Conservation (phyloP, 306 rosid genomes). For the Cucurbita maxima region DNA sequence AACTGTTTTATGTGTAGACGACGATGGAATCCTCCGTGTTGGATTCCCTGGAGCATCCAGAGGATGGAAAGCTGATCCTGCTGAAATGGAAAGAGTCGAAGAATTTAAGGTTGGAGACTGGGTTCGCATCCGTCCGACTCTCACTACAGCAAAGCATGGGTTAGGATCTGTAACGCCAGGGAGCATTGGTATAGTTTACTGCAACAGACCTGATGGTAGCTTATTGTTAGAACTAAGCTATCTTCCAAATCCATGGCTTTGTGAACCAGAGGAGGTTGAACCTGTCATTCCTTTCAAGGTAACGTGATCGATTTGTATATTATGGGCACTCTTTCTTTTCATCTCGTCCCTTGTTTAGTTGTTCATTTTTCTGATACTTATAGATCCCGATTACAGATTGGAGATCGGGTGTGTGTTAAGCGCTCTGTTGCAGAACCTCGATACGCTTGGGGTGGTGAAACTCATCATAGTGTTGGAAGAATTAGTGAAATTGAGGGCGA, state of each 20-base stretch:
- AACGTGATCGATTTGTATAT: constrained; percentile 9
- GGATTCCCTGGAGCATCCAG: constrained; percentile 99
- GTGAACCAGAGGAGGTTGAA: constrained; percentile 99
- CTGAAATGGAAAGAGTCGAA: constrained; percentile 98
- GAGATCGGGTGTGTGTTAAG: constrained; percentile 84
- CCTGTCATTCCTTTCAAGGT: constrained; percentile 82
- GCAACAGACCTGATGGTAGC: constrained; percentile 93
- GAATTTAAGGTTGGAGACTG: constrained; percentile 97
- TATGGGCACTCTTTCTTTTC: background rate
- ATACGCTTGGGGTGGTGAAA: constrained; percentile 99
- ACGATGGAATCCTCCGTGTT: constrained; percentile 93
- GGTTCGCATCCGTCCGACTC: constrained; percentile 97
- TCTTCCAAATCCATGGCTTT: constrained; percentile 97
- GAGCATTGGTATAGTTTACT: constrained; percentile 93
- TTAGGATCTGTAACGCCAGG: constrained; percentile 97
- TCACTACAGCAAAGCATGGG: constrained; percentile 91
- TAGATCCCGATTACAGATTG: constrained; percentile 43
- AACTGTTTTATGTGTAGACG: constrained; percentile 92
- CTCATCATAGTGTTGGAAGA: constrained; percentile 93
- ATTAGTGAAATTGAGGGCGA: constrained; percentile 94
- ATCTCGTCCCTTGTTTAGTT: background rate
- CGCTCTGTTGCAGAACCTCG: constrained; percentile 99
- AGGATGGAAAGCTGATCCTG: constrained; percentile 99
- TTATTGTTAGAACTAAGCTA: constrained; percentile 77
- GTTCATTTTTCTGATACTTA: constrained; percentile 8